Base-by-base conservation (phyloP, 2,329 filamentous ascomycete species). In the Fusarium falciforme region DNA sequence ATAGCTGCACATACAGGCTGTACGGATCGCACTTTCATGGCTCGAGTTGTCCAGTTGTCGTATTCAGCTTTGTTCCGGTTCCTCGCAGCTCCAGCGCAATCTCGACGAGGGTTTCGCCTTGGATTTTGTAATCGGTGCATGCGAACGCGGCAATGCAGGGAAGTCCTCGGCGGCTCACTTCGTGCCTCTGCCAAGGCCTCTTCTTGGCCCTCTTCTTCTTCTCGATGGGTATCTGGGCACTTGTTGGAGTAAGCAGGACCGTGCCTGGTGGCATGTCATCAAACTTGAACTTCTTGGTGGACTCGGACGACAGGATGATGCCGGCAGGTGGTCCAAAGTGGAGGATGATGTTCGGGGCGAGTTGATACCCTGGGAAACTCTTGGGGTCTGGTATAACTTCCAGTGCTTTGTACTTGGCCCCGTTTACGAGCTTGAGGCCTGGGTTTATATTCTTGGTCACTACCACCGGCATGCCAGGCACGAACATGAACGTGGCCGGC, bases 101-200 rank as follows among this genome's bases (percentile, higher is more conserved):
- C 27, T 42, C 2, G 58, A 31, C 1, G 38, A 61, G 58, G 36
- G 58, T 61, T 42, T 44, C 36, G 11, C 58, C 38, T 61, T 61
- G 36, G 27, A 61, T 44, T 44, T 61, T 61, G 38, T 61, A 61
- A 44, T 61, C 58, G 20, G 58, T 60, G 25, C 38, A 60, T 44
- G 20, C 49, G 49, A 55, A 55, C 1, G 49, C 49, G 2, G 29
- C 29, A n/a, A 2, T 20, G 20, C 20, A 20, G 20, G 20, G 20
- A 20, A 20, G 20, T 20, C 20, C 20, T 20, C 20, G 20, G 20
- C 20, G 20, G 20, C 20, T 20, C 20, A 20, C 20, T 2, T 20
- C 2, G 2, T 20, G 20, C 20, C 20, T 20, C 20, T 20, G 20
- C 20, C 20, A 20, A 20, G 20, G 20, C 20, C 20, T 20, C 20